Percentiles rank a stretch among this genome's conserved stretches.
phyloP scores from a whole-genome alignment of 257 asterid genomes.

The Handroanthus guayacan region DNA sequence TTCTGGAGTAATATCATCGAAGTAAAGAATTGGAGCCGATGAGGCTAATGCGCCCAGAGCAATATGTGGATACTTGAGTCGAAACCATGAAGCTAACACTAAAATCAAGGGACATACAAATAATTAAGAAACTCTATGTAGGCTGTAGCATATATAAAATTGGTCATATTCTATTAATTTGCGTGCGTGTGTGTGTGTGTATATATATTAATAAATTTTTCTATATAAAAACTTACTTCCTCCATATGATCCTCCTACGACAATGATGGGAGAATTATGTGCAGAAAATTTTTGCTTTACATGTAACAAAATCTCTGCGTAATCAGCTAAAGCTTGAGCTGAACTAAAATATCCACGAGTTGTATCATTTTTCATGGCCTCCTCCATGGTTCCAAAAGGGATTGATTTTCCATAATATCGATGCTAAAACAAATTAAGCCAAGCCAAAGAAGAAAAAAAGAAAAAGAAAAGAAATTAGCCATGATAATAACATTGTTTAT shows the following conservation, averaged over 20 bases:
- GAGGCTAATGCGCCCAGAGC: slow-evolving; percentile 86
- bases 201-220: too few relatives aligned
- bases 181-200: too few relatives aligned
- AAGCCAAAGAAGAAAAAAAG: too few relatives aligned
- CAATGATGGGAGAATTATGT: slow-evolving; percentile 65
- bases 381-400: slow-evolving; percentile 61
- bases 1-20: too few relatives aligned
- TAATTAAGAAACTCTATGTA: too few relatives aligned
- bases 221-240: slow-evolving; percentile 59
- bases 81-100: slow-evolving; percentile 89
- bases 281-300: slow-evolving; percentile 58
- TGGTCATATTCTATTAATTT: too few relatives aligned
- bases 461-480: too few relatives aligned
- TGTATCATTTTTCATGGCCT: slow-evolving; percentile 49
- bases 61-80: slow-evolving; percentile 86
- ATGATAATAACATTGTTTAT: too few relatives aligned
- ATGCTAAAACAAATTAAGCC: slow-evolving; percentile 51
- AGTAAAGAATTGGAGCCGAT: too few relatives aligned
- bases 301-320: slow-evolving; percentile 65
- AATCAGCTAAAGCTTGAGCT: slow-evolving; percentile 88
- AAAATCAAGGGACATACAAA: not conserved
- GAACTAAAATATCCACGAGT: slow-evolving; percentile 76
- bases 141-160: too few relatives aligned
- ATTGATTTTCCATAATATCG: slow-evolving; percentile 70
- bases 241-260: slow-evolving; percentile 82